Evolutionary conservation across 768 basidiomycete genomes (phyloP), one percentile per base, ranked within the genome.

Genomic region (Clitopilus hobsonii): DNA sequence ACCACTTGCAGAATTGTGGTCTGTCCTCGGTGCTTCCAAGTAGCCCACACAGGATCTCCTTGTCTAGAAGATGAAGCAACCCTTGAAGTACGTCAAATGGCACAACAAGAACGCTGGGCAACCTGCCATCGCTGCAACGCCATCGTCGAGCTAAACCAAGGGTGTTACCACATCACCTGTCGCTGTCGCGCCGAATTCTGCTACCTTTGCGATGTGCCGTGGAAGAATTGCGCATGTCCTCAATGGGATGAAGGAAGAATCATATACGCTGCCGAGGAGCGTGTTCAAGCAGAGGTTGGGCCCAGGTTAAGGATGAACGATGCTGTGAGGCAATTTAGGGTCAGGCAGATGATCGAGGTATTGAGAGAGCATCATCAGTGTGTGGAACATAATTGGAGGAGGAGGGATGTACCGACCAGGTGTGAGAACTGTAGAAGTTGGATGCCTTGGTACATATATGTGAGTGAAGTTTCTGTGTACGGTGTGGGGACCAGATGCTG

Each of bases 331-430:
- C 65, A 58, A 50, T 61, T 63, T 52, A 67, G 65, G 7, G 71
- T 77, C 3, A 64, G 59, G 24, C 63, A 69, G 38, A 68, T 69
- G 54, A 68, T 67, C 1, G 63, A 67, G 24, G 60, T 70, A 3
- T 67, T 88, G 36, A 67, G 82, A 7, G 66, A 69, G 5, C 76
- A 82, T 55, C 87, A 88, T 61, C 74, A 83, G 2, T 88, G 86
- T 54, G 60, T 56, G 10, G 69, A 74, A 2, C 67, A 66, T 47
- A 49, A n/a, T 0, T 86, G 84, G 83, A 65, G 60, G 23, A 74
- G 74, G 32, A 68, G 74, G 0, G 1, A 63, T 1, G 82, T 81
- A 0, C 73, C 67, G 0, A 76, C 73, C 0, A 55, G 45, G 3
- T 84, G 83, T 54, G 74, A 81, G 41, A 69, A 62, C 50, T 85